phyloP scores from a whole-genome alignment of 2,329 filamentous ascomycete species.

The Grosmannia clavigera region DNA sequence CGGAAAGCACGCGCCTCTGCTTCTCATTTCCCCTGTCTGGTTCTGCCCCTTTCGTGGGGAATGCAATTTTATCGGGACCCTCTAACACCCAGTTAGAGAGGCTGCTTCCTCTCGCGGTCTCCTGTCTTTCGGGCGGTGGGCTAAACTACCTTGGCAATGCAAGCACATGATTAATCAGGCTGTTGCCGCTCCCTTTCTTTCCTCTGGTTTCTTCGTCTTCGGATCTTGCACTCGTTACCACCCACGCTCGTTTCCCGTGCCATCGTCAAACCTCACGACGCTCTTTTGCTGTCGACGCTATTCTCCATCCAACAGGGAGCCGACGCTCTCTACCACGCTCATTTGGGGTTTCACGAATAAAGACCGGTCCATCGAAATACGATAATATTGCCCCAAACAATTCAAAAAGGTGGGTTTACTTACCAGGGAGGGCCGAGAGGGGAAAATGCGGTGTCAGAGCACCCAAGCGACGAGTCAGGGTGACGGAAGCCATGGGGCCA shows the following conservation, averaged over 20 bases:
- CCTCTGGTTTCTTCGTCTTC: slow-evolving; percentile 9
- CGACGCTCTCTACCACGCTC: slow-evolving; percentile 42
- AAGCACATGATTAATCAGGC: background rate
- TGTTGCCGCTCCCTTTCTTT: slow-evolving; percentile 1
- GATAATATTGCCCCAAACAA: background rate
- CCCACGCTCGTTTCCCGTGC: background rate
- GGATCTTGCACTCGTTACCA: slow-evolving; percentile 10
- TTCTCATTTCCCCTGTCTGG: slow-evolving; percentile 7
- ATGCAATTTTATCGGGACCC: slow-evolving; percentile 5
- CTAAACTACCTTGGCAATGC: background rate
- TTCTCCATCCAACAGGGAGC: slow-evolving; percentile 41
- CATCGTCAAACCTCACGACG: slow-evolving; percentile 10
- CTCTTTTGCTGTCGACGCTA: slow-evolving; percentile 5
- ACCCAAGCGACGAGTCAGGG: background rate
- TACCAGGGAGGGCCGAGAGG: background rate
- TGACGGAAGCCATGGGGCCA: background rate
- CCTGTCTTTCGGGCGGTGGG: background rate
- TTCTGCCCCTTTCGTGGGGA: slow-evolving; percentile 3
- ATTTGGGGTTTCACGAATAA: slow-evolving; percentile 25
- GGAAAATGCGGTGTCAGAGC: background rate
- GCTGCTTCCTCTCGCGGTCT: background rate
- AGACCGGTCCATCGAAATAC: background rate
- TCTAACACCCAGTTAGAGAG: background rate
- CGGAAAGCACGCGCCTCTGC: slow-evolving; percentile 1
- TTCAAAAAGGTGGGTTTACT: background rate